Percentiles rank a stretch among this genome's conserved stretches.
Conservation (phyloP, 768 basidiomycete genomes). For the Russula griseocarnosa region DNA sequence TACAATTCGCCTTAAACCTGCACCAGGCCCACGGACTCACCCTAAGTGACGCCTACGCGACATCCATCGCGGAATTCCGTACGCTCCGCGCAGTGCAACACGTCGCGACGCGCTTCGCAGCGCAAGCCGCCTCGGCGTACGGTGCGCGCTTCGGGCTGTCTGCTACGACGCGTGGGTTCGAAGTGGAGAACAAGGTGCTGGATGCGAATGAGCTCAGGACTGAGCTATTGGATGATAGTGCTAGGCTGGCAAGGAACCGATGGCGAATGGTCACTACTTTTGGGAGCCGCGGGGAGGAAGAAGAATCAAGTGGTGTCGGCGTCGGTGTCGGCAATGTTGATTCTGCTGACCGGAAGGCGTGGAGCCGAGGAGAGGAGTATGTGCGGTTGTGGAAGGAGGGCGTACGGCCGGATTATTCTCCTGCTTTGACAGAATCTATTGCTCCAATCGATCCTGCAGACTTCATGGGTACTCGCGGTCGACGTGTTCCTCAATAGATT, state of each 20-base stretch:
- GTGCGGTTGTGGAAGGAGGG: conserved; percentile 69
- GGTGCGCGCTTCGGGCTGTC: conserved; percentile 61
- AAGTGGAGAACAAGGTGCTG: conserved; percentile 58
- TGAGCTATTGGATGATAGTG: conserved; percentile 54
- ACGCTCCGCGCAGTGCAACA: conserved; percentile 82
- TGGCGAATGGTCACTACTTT: conserved; percentile 55
- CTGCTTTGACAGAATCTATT: conserved; percentile 43
- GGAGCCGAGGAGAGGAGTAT: conserved; percentile 75
- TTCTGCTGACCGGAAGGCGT: conserved; percentile 41
- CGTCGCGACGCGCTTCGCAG: conserved; percentile 69
- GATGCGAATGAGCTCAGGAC: conserved; percentile 54
- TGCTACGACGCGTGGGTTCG: conserved; percentile 58
- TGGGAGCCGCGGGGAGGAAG: conserved; percentile 5
- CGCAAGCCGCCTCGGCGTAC: conserved; percentile 71
- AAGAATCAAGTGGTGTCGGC: background rate
- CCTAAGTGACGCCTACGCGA: conserved; percentile 74
- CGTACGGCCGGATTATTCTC: conserved; percentile 61
- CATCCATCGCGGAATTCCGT: conserved; percentile 81
- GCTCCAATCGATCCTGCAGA: background rate
- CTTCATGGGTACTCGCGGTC: conserved; percentile 15
- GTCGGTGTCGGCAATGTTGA: background rate
- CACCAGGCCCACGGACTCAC: conserved; percentile 59
- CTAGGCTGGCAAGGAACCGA: conserved; percentile 61
- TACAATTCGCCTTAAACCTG: conserved; percentile 77
- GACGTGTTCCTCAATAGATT: background rate